phyloP scores from a whole-genome alignment of 2,329 filamentous ascomycete genomes.

The Alternaria sp. region DNA sequence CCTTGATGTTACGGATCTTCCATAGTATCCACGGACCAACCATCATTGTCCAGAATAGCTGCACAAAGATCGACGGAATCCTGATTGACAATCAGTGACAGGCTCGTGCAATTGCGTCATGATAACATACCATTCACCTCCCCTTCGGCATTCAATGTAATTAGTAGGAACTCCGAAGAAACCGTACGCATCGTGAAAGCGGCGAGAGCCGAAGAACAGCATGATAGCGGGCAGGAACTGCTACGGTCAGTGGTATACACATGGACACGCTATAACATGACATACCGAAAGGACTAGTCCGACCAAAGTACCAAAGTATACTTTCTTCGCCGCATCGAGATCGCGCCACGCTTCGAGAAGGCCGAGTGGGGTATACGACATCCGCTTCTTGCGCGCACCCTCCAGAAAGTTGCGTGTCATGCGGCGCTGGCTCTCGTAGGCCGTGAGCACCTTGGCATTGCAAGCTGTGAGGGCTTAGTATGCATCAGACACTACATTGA shows the following conservation, averaged over 20 bases:
- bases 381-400: conserved; percentile 41
- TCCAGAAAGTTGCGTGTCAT: conserved; percentile 43
- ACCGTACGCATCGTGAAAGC: conserved; percentile 66
- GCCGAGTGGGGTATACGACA: conserved; percentile 37
- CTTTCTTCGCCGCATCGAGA: conserved; percentile 43
- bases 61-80: conserved; percentile 46
- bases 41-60: conserved; percentile 46
- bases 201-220: conserved; percentile 68
- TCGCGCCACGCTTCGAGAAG: conserved; percentile 37
- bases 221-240: conserved; percentile 65
- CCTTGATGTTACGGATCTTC: conserved; percentile 46
- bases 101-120: background rate
- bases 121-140: conserved; percentile 67
- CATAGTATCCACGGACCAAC: conserved; percentile 48
- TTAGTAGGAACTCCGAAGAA: conserved; percentile 58
- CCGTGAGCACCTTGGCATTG: conserved; percentile 45
- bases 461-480: conserved; percentile 29
- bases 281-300: conserved; percentile 42
- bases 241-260: conserved; percentile 16
- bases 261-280: background rate
- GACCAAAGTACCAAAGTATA: conserved; percentile 38
- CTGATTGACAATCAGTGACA: conserved; percentile 24
- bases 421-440: conserved; percentile 45
- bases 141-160: conserved; percentile 54
- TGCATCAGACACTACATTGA: background rate